These are phyloP conservation scores for Salvia sclarea DNA, from an alignment of 305 asterid species.

Conservation along the genomic window DNA sequence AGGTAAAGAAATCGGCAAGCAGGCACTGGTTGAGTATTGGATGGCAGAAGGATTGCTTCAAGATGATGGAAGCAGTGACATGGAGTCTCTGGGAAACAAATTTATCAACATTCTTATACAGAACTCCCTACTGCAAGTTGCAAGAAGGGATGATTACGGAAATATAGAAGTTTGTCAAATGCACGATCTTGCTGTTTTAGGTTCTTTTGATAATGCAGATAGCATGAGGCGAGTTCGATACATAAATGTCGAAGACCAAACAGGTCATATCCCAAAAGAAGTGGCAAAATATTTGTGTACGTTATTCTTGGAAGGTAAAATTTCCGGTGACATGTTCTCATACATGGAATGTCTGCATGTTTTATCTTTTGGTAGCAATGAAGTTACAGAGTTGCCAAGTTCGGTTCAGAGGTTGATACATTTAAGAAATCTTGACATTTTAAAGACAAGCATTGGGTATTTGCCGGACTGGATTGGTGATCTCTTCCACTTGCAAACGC, in stretches of 20 bases:
- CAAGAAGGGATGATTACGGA: not conserved
- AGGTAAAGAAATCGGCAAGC: conserved; percentile 10
- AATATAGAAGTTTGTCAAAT: not conserved
- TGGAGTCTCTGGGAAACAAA: not conserved
- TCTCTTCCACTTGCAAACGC: not conserved
- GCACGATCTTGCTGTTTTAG: not conserved
- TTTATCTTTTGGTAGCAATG: too few relatives aligned
- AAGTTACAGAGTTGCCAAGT: not conserved
- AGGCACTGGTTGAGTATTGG: conserved; percentile 37
- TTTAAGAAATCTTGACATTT: not conserved
- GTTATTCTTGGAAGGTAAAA: not conserved
- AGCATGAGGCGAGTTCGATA: not conserved
- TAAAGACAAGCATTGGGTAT: not conserved
- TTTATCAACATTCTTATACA: not conserved
- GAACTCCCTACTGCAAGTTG: not conserved
- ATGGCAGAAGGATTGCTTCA: conserved; percentile 24
- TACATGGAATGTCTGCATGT: not conserved
- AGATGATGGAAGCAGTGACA: not conserved
- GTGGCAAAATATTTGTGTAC: not conserved
- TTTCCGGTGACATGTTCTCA: not conserved
- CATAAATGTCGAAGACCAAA: not conserved
- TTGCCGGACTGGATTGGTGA: not conserved
- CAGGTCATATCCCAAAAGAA: not conserved
- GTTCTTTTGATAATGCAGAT: not conserved
- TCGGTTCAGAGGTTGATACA: not conserved